Evolutionary conservation across 2,329 filamentous ascomycete species (phyloP).

Genomic region (Alternaria solani): DNA sequence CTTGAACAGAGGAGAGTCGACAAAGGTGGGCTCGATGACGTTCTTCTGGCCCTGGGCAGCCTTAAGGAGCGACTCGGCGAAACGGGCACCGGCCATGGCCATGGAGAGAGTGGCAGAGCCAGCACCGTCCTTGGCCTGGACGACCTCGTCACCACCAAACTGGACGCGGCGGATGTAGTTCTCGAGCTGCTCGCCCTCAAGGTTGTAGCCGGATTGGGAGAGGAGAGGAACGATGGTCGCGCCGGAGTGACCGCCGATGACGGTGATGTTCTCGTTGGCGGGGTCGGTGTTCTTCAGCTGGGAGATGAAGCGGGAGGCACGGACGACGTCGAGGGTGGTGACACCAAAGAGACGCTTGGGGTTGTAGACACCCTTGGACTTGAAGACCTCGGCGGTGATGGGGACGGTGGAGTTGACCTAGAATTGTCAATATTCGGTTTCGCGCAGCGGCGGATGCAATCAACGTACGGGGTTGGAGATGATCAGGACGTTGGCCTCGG

Average conservation of each 20-base stretch:
- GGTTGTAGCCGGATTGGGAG: conserved; percentile 90
- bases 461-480: conserved; percentile 88
- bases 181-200: conserved; percentile 76
- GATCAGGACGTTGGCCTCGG: conserved; percentile 93
- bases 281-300: conserved; percentile 92
- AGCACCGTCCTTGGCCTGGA: conserved; percentile 98
- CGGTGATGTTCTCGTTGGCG: conserved; percentile 90
- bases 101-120: conserved; percentile 98
- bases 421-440: conserved; percentile 17
- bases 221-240: conserved; percentile 98
- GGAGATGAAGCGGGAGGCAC: conserved; percentile 96
- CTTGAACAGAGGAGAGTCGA: conserved; percentile 98
- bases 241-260: conserved; percentile 96
- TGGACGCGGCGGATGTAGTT: conserved; percentile 92
- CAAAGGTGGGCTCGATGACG: conserved; percentile 94
- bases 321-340: conserved; percentile 98
- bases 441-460: fast-evolving
- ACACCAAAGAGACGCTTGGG: conserved; percentile 99
- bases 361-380: conserved; percentile 95
- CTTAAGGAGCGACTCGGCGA: conserved; percentile 91
- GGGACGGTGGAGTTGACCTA: conserved; percentile 98
- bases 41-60: conserved; percentile 93
- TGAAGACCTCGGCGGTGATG: conserved; percentile 97
- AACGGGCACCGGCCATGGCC: conserved; percentile 89
- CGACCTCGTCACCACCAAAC: conserved; percentile 98